These are phyloP conservation scores for Ophiostoma novo-ulmi DNA, from an alignment of 2,329 filamentous ascomycete species.

Conservation along the genomic window DNA sequence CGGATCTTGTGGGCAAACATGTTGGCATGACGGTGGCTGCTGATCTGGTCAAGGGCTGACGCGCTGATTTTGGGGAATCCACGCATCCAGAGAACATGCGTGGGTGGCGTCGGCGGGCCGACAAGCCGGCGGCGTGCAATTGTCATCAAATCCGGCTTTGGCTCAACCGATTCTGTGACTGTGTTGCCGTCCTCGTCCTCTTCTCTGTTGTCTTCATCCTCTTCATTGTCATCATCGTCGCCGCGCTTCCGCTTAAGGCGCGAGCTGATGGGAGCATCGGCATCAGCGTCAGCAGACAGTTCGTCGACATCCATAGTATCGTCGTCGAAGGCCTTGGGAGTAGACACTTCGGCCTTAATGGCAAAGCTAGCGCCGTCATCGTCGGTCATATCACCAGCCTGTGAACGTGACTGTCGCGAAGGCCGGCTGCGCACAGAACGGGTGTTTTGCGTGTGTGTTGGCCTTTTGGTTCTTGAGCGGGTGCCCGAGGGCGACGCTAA, in stretches of 20 bases:
- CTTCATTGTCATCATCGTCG: constrained; percentile 42
- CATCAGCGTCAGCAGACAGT: constrained; percentile 33
- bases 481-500: constrained; percentile 11
- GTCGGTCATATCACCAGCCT: neutral
- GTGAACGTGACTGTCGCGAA: constrained; percentile 5
- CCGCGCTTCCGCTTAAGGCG: constrained; percentile 51
- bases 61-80: constrained; percentile 68
- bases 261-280: constrained; percentile 28
- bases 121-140: constrained; percentile 20
- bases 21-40: constrained; percentile 70
- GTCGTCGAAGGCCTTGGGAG: constrained; percentile 51
- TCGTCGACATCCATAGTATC: constrained; percentile 53
- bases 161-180: constrained; percentile 4
- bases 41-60: constrained; percentile 69
- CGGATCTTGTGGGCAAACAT: constrained; percentile 73
- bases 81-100: constrained; percentile 68
- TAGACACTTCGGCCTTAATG: constrained; percentile 57
- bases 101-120: constrained; percentile 50
- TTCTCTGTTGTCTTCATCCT: neutral
- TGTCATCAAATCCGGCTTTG: constrained; percentile 26
- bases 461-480: neutral
- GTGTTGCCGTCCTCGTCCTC: neutral
- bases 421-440: constrained; percentile 21
- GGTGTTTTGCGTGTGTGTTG: neutral
- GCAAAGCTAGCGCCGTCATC: constrained; percentile 9